Percentiles rank a stretch among this genome's conserved stretches.
phyloP scores from a whole-genome alignment of 2,329 filamentous ascomycete species.

The Colletotrichum noveboracense region DNA sequence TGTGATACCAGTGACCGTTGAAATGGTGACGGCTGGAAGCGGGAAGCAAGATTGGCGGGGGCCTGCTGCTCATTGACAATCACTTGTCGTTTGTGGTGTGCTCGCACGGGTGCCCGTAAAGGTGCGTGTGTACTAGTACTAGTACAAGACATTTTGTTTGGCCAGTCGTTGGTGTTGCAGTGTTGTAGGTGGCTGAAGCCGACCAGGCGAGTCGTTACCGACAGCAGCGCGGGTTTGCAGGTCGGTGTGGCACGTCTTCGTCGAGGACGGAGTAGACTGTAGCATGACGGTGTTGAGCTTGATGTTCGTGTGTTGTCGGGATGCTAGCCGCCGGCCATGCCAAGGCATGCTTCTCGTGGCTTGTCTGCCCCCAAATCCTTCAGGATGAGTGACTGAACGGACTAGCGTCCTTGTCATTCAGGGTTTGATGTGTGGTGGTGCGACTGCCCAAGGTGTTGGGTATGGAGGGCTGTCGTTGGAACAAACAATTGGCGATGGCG shows the following conservation, averaged over 20 bases:
- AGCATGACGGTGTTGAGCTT: neutral
- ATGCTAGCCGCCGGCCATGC: neutral
- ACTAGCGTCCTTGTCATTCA: neutral
- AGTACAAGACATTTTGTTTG: neutral
- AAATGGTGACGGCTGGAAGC: neutral
- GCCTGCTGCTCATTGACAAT: neutral
- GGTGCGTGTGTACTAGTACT: neutral
- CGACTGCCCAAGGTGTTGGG: neutral
- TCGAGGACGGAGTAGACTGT: neutral
- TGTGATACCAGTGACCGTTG: neutral
- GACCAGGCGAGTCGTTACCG: neutral
- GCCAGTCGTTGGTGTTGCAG: neutral
- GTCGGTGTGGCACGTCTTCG: neutral
- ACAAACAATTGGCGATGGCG: slow-evolving; percentile 9
- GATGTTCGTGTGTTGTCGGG: neutral
- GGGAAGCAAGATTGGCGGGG: neutral
- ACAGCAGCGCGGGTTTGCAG: neutral
- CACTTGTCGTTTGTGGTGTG: neutral
- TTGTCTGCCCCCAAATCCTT: neutral
- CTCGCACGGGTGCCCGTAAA: neutral
- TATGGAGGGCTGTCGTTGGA: slow-evolving; percentile 6
- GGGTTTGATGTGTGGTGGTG: neutral
- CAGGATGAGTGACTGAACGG: neutral
- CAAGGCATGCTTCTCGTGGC: neutral
- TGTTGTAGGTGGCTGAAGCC: neutral